Evolutionary conservation across 169 alveolate genomes (phyloP).

Genomic region (Plasmodium malariae): DNA sequence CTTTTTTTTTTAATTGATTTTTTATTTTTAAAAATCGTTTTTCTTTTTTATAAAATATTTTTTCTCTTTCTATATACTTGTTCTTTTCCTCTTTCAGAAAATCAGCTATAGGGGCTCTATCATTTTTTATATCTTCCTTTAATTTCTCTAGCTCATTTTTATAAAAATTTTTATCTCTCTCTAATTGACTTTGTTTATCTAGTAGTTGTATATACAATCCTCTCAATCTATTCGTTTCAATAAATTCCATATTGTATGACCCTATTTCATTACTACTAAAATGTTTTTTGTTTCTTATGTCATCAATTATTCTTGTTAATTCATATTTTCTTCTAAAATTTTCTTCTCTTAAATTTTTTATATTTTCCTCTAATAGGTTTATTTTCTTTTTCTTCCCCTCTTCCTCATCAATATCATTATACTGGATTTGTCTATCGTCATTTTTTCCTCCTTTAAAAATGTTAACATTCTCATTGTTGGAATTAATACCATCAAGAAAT

Average conservation of each 20-base stretch:
- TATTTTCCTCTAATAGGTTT: background rate
- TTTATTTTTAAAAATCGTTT: conserved; percentile 24
- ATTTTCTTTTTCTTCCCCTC: background rate
- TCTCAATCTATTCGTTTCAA: conserved; percentile 52
- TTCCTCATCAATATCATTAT: background rate
- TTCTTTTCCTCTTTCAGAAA: conserved; percentile 50
- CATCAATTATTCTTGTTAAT: conserved; percentile 15
- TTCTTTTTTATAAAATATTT: conserved; percentile 47
- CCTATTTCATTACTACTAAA: background rate
- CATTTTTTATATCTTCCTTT: conserved; percentile 43
- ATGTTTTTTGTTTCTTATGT: background rate
- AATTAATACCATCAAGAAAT: background rate
- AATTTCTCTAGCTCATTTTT: conserved; percentile 47
- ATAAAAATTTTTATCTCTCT: conserved; percentile 42
- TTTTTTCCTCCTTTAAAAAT: too few relatives aligned
- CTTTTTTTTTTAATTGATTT: conserved; percentile 29
- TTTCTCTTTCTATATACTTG: conserved; percentile 51
- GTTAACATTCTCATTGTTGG: background rate
- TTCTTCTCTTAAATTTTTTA: conserved; percentile 8
- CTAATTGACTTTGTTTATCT: conserved; percentile 40
- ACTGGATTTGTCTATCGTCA: too few relatives aligned
- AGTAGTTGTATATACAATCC: conserved; percentile 49
- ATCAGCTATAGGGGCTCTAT: conserved; percentile 14
- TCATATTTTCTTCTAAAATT: conserved; percentile 43
- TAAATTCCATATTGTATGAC: conserved; percentile 21